Conservation (phyloP, 441 rosid species). For the Mallotus repandus region DNA sequence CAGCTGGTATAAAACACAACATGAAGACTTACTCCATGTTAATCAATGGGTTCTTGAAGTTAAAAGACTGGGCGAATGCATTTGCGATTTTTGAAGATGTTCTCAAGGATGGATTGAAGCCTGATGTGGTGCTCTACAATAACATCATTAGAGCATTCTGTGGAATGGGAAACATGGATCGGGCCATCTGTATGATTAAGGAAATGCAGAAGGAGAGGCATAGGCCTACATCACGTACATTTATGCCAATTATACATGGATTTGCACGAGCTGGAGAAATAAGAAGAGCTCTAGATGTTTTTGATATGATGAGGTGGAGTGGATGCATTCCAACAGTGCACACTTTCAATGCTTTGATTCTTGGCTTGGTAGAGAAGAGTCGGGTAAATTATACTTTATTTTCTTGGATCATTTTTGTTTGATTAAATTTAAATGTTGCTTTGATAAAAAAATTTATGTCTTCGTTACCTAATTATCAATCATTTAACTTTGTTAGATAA, state of each 20-base stretch:
- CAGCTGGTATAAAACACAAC: conserved; percentile 75
- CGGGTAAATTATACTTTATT: conserved; percentile 48
- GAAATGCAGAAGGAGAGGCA: conserved; percentile 87
- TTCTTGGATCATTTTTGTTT: neutral
- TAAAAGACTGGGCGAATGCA: conserved; percentile 96
- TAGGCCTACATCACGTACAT: conserved; percentile 77
- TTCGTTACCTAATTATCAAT: neutral
- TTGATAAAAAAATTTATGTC: no score
- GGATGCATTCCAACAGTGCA: conserved; percentile 96
- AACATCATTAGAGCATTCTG: conserved; percentile 84
- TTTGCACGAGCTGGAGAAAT: conserved; percentile 80
- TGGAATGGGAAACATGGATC: conserved; percentile 97
- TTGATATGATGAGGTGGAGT: conserved; percentile 86
- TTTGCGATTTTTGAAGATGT: conserved; percentile 89
- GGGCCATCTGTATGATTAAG: conserved; percentile 77
- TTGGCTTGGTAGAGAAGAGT: conserved; percentile 86
- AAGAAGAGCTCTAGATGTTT: conserved; percentile 73
- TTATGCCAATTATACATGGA: conserved; percentile 88
- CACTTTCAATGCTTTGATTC: conserved; percentile 86
- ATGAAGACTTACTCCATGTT: conserved; percentile 94
- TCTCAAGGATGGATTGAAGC: conserved; percentile 69
- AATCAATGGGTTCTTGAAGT: conserved; percentile 82
- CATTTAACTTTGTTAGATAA: neutral
- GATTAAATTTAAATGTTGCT: neutral
- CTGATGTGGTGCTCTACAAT: conserved; percentile 86